These are phyloP conservation scores for Kuraishia ogatae DNA, from an alignment of 805 yeast genomes.

Conservation along the genomic window DNA sequence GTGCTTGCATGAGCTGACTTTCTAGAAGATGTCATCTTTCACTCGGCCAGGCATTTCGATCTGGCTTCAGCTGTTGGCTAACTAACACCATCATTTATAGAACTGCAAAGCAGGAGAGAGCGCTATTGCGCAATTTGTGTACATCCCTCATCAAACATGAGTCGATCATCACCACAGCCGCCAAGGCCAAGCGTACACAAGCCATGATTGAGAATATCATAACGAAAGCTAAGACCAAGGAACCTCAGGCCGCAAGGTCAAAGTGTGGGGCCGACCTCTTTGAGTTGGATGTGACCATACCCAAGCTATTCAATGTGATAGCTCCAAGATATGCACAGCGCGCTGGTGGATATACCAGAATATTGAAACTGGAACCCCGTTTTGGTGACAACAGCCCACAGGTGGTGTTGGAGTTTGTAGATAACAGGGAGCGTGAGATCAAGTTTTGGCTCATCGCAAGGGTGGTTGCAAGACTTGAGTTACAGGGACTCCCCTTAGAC, in stretches of 20 bases:
- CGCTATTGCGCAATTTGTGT: slow-evolving; percentile 56
- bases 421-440: slow-evolving; percentile 46
- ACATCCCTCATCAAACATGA: slow-evolving; percentile 64
- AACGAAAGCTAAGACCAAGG: slow-evolving; percentile 39
- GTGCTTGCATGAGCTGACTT: too few species aligned
- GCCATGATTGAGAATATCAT: slow-evolving; percentile 55
- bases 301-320: slow-evolving; percentile 62
- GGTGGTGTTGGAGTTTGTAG: slow-evolving; percentile 82
- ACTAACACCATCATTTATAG: slow-evolving; percentile 14
- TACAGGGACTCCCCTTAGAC: slow-evolving; percentile 48
- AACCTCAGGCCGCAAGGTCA: slow-evolving; percentile 6
- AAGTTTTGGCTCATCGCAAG: slow-evolving; percentile 74
- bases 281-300: slow-evolving; percentile 40
- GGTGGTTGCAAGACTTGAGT: slow-evolving; percentile 71
- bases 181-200: slow-evolving; percentile 67
- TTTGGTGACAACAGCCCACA: slow-evolving; percentile 87
- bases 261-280: slow-evolving; percentile 30
- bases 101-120: slow-evolving; percentile 41
- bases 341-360: slow-evolving; percentile 78
- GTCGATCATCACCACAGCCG: slow-evolving; percentile 61
- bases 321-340: slow-evolving; percentile 55
- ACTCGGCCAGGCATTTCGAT: not conserved
- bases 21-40: not conserved
- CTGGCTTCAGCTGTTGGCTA: not conserved
- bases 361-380: slow-evolving; percentile 76